phyloP scores from a whole-genome alignment of 345 rosid species.

The Pistacia atlantica region DNA sequence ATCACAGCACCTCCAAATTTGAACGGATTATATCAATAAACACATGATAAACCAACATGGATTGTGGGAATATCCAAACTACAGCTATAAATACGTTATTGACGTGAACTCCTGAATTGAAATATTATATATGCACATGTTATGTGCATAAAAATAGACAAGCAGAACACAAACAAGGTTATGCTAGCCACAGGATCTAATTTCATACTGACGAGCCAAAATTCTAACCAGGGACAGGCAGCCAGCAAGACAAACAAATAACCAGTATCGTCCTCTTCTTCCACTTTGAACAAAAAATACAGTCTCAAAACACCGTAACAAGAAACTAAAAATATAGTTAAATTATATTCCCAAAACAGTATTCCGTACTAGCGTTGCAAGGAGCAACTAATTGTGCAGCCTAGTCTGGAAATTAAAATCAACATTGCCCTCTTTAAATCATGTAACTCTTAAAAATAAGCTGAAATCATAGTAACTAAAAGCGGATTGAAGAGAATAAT shows the following conservation, averaged over 20 bases:
- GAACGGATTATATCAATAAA: not conserved
- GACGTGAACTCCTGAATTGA: not conserved
- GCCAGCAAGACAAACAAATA: not conserved
- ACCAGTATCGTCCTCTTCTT: not conserved
- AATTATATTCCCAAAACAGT: too few relatives aligned
- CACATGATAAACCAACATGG: not conserved
- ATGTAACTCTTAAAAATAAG: not conserved
- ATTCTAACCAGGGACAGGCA: not conserved
- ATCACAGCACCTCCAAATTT: not conserved
- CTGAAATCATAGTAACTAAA: not conserved
- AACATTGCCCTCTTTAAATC: not conserved
- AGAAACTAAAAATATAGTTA: not conserved
- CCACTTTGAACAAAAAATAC: too few relatives aligned
- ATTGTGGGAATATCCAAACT: not conserved
- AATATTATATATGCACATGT: not conserved
- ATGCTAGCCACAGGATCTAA: not conserved
- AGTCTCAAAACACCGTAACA: not conserved
- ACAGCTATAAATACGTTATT: too few relatives aligned
- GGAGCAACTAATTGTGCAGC: not conserved
- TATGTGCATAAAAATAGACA: too few relatives aligned
- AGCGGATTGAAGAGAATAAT: not conserved
- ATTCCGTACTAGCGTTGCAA: not conserved
- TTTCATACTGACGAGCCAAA: not conserved
- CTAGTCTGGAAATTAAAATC: not conserved
- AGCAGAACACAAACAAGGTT: not conserved